phyloP scores from a whole-genome alignment of 371 early-diverging fungal genomes.

The Blakeslea trispora region DNA sequence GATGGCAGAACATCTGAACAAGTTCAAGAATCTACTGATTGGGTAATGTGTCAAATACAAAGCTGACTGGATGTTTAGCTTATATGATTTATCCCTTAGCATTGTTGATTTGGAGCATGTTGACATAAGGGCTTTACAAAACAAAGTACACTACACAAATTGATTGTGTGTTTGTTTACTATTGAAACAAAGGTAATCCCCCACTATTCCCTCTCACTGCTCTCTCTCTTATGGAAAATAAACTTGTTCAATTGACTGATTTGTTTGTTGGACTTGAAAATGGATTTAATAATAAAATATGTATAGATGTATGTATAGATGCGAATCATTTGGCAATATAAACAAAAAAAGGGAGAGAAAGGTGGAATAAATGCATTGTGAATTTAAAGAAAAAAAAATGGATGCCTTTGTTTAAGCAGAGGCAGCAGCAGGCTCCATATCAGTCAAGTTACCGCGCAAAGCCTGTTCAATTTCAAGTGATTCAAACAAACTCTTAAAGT shows the following conservation, averaged over 20 bases:
- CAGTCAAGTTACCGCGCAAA: slow-evolving; percentile 83
- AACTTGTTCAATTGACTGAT: no score
- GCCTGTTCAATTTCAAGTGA: slow-evolving; percentile 94
- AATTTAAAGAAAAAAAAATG: background rate
- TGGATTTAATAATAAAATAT: no score
- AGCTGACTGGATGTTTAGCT: background rate
- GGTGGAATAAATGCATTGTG: slow-evolving; percentile 1
- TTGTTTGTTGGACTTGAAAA: no score
- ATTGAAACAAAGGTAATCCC: no score
- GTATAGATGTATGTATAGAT: slow-evolving; percentile 6
- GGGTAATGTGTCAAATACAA: slow-evolving; percentile 32
- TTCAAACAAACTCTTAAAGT: slow-evolving; percentile 97
- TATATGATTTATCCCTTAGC: slow-evolving; percentile 20
- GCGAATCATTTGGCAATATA: background rate
- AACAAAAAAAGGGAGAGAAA: background rate
- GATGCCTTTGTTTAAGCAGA: slow-evolving; percentile 19
- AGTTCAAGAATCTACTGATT: slow-evolving; percentile 39
- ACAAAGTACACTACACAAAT: slow-evolving; percentile 43
- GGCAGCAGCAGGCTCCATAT: slow-evolving; percentile 31
- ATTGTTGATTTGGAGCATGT: slow-evolving; percentile 51
- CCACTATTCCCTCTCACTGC: no score
- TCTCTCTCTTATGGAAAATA: no score
- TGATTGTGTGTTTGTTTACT: slow-evolving; percentile 10
- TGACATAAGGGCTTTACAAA: slow-evolving; percentile 51
- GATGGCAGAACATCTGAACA: slow-evolving; percentile 50